phyloP scores from a whole-genome alignment of 2,329 filamentous ascomycete genomes.

The Colletotrichum simmondsii region DNA sequence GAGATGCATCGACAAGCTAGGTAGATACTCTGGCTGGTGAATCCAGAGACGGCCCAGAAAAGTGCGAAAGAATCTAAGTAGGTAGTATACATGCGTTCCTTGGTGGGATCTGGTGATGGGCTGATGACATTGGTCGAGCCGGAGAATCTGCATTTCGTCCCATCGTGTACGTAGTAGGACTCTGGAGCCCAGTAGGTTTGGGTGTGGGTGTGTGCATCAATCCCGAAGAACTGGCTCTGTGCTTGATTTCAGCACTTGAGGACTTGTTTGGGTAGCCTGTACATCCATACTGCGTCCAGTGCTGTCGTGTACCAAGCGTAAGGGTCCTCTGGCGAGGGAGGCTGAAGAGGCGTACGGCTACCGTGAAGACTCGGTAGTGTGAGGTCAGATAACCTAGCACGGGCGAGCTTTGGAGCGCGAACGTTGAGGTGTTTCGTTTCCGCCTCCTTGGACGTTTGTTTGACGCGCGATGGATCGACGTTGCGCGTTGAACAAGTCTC shows the following conservation, averaged over 20 bases:
- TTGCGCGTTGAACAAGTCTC: slow-evolving; percentile 5
- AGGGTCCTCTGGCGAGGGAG: neutral
- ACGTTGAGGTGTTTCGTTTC: slow-evolving; percentile 4
- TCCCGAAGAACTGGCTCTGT: neutral
- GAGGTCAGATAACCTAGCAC: neutral
- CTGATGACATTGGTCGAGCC: neutral
- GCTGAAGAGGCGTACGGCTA: neutral
- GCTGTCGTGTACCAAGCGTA: neutral
- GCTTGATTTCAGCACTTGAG: neutral
- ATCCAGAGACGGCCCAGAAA: neutral
- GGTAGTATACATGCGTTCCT: neutral
- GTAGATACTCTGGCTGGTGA: neutral
- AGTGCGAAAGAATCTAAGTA: neutral
- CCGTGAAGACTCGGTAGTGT: neutral
- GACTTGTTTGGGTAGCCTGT: neutral
- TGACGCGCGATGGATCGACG: slow-evolving; percentile 10
- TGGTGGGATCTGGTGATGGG: neutral
- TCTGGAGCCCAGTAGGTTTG: neutral
- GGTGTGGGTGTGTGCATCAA: neutral
- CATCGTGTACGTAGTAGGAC: neutral
- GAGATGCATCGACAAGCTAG: slow-evolving; percentile 27
- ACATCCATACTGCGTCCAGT: neutral
- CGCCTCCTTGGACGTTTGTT: neutral
- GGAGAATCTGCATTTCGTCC: slow-evolving; percentile 31
- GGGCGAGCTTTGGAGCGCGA: neutral